Evolutionary conservation across 129 eudicot species (phyloP).

Genomic region (Ambrosia artemisiifolia): DNA sequence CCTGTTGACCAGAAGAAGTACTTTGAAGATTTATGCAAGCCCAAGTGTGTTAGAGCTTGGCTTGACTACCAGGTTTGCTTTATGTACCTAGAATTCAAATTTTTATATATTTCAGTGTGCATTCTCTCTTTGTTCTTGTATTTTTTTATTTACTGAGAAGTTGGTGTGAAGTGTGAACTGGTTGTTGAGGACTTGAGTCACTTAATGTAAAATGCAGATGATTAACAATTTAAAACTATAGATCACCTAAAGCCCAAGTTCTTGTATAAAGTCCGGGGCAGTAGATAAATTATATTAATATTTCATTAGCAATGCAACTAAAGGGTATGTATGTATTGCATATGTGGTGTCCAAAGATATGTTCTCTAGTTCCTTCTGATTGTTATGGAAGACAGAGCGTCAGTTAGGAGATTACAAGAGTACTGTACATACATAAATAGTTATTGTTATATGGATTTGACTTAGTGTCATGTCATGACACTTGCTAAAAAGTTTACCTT

Average conservation of each 20-base stretch:
- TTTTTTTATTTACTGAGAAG: no score
- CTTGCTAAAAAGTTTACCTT: background rate
- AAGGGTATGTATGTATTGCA: no score
- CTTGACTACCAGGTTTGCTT: constrained; percentile 63
- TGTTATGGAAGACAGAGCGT: background rate
- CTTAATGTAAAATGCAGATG: no score
- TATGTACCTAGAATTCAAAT: no score
- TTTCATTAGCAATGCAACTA: no score
- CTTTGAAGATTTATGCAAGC: constrained; percentile 70
- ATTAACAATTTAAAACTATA: no score
- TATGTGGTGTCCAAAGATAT: background rate
- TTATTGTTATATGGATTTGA: background rate
- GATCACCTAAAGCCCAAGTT: no score
- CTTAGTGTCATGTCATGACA: background rate
- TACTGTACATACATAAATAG: background rate
- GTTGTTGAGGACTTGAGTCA: no score
- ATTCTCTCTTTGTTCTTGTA: background rate
- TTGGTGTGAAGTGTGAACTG: no score
- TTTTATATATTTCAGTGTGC: no score
- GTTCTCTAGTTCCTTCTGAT: background rate
- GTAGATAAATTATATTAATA: no score
- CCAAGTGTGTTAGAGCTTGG: constrained; percentile 68
- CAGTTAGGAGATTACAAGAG: background rate
- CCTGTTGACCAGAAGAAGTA: constrained; percentile 74
- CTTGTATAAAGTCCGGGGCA: no score